Conservation (phyloP, 2,329 filamentous ascomycete genomes). For the Diaporthe citri region DNA sequence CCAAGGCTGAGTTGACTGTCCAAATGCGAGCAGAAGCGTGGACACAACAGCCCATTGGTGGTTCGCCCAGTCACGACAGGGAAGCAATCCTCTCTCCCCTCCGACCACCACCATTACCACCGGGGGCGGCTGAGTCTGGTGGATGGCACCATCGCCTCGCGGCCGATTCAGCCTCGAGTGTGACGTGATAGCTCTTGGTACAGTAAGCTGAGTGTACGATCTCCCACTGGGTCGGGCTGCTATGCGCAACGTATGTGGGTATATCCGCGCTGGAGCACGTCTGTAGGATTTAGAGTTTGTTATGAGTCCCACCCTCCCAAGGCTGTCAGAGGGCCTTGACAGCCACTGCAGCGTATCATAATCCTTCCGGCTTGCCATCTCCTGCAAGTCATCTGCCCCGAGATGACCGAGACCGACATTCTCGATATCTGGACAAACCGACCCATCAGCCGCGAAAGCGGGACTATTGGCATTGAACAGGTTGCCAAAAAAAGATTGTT, state of each 20-base stretch:
- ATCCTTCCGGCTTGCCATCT: not conserved
- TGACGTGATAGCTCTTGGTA: not conserved
- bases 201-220: constrained; percentile 16
- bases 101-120: not conserved
- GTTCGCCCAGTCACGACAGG: not conserved
- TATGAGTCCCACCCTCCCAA: constrained; percentile 1
- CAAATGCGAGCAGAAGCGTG: not conserved
- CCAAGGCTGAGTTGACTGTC: constrained; percentile 1
- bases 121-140: constrained; percentile 5
- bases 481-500: constrained; percentile 5
- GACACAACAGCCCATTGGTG: not conserved
- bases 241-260: not conserved
- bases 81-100: not conserved
- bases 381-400: constrained; percentile 18
- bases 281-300: constrained; percentile 27
- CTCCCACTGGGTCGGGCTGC: constrained; percentile 4
- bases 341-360: constrained; percentile 21
- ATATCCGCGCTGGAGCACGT: not conserved
- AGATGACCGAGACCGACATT: not conserved
- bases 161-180: constrained; percentile 30
- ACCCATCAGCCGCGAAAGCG: constrained; percentile 8
- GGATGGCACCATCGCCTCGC: constrained; percentile 1
- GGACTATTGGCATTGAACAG: not conserved
- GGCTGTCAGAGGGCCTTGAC: constrained; percentile 20
- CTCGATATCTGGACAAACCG: not conserved